These are phyloP conservation scores for Raphanus raphanistrum DNA, from an alignment of 345 rosid species.

Conservation along the genomic window DNA sequence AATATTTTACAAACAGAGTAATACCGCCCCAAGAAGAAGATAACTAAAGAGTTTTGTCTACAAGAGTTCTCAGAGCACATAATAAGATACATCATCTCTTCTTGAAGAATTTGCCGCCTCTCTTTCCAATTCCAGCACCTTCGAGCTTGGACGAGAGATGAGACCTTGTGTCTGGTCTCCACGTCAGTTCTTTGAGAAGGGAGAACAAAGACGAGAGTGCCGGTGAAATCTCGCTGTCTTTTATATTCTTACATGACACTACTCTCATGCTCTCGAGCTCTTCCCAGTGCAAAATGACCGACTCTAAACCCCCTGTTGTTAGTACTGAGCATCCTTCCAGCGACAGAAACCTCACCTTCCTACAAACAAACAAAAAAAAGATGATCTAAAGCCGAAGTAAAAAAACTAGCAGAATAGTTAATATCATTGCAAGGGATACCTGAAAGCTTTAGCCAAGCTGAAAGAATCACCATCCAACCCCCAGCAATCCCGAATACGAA, in stretches of 20 bases:
- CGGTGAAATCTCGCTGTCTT: slow-evolving; percentile 68
- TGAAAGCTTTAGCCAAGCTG: slow-evolving; percentile 60
- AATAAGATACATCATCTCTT: slow-evolving; percentile 32
- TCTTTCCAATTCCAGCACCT: slow-evolving; percentile 69
- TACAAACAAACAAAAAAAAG: slow-evolving; percentile 22
- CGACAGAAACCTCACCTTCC: slow-evolving; percentile 67
- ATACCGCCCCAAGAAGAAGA: not conserved
- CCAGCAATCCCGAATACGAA: slow-evolving; percentile 82
- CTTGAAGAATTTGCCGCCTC: slow-evolving; percentile 78
- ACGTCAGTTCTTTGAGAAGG: slow-evolving; percentile 71
- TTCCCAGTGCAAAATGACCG: slow-evolving; percentile 64
- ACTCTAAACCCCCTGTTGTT: slow-evolving; percentile 77
- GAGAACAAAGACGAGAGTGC: slow-evolving; percentile 76
- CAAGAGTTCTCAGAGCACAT: slow-evolving; percentile 16
- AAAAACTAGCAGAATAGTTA: slow-evolving; percentile 1
- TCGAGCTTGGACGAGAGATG: slow-evolving; percentile 61
- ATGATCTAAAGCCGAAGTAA: not conserved
- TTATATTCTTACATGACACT: slow-evolving; percentile 67
- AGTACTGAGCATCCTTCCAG: slow-evolving; percentile 80
- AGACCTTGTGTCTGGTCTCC: slow-evolving; percentile 89
- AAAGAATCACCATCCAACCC: slow-evolving; percentile 76
- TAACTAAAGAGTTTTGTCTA: not conserved
- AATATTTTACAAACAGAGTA: not conserved
- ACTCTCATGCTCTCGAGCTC: slow-evolving; percentile 73
- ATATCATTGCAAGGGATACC: slow-evolving; percentile 45